A percentile compares a stretch with the other conserved stretches of the same genome.
Conservation (phyloP, 73 alveolate species). For the Blepharisma japonicum region DNA sequence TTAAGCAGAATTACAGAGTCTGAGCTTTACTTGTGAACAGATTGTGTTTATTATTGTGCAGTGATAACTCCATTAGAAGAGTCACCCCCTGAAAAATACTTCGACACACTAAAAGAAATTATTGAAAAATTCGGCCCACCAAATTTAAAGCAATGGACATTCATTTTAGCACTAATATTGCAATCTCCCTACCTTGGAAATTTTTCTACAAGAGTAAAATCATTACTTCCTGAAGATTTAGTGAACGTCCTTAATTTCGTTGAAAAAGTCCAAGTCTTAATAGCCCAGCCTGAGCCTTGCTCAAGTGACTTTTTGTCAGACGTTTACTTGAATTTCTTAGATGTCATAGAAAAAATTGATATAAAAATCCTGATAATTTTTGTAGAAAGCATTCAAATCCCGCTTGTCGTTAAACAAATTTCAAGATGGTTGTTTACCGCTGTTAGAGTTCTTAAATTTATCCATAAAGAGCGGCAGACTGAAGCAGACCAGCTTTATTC, state of each 20-base stretch:
- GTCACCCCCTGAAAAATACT: not conserved
- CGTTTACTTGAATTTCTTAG: constrained; percentile 16
- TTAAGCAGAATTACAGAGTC: not conserved
- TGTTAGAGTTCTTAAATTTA: constrained; percentile 20
- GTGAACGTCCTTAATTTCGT: not conserved
- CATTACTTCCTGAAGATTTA: not conserved
- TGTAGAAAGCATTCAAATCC: not conserved
- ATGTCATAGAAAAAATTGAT: constrained; percentile 12
- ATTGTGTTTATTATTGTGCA: not conserved
- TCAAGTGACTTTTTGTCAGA: constrained; percentile 1
- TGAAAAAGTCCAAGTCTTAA: not conserved
- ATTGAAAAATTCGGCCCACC: not conserved
- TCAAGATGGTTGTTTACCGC: constrained; percentile 27
- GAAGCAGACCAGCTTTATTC: constrained; percentile 24
- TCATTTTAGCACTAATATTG: not conserved
- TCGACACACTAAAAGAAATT: constrained; percentile 5
- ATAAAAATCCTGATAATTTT: not conserved
- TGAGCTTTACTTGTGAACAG: constrained; percentile 12
- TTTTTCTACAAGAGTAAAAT: not conserved
- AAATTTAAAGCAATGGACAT: constrained; percentile 12
- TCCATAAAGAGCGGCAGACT: constrained; percentile 26
- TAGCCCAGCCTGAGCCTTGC: not conserved
- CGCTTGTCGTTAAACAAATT: not conserved
- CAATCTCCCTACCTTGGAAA: not conserved
- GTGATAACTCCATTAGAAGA: constrained; percentile 18